Percentiles rank a stretch among this genome's conserved stretches.
phyloP scores from a whole-genome alignment of 805 yeast genomes.

The Candida chilensis region DNA sequence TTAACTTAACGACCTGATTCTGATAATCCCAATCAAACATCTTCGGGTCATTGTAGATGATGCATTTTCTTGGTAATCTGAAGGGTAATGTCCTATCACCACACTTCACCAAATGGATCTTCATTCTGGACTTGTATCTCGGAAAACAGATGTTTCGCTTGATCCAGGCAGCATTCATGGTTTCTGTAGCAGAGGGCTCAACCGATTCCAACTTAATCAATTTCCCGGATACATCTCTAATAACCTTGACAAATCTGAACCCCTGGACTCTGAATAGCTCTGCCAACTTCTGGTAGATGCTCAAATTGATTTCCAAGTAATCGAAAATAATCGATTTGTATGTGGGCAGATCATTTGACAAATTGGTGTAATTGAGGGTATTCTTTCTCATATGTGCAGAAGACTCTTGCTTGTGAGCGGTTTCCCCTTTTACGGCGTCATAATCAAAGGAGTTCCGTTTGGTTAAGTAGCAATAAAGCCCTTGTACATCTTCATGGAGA shows the following conservation, averaged over 20 bases:
- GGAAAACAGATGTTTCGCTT: constrained; percentile 30
- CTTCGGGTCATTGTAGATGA: constrained; percentile 15
- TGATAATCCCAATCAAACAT: constrained; percentile 19
- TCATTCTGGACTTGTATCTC: constrained; percentile 34
- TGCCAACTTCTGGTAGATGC: constrained; percentile 3
- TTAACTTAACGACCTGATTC: no score
- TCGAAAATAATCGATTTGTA: constrained; percentile 2
- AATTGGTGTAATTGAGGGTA: neutral
- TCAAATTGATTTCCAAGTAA: constrained; percentile 1
- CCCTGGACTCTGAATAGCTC: constrained; percentile 2
- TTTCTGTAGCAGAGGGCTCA: constrained; percentile 6
- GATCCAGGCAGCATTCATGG: constrained; percentile 17
- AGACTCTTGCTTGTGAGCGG: neutral
- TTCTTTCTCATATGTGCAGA: neutral
- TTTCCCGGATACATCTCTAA: constrained; percentile 26
- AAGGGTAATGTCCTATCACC: constrained; percentile 1
- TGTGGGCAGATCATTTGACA: neutral
- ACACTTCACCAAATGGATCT: constrained; percentile 17
- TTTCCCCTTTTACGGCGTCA: constrained; percentile 3
- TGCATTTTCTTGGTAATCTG: neutral
- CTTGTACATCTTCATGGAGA: constrained; percentile 11
- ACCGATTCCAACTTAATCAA: constrained; percentile 25
- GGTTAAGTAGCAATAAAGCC: constrained; percentile 12
- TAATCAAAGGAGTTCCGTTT: constrained; percentile 8
- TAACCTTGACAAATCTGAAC: constrained; percentile 23